Conservation (phyloP, 495 filamentous ascomycete species). For the Hypoxylon cercidicola region DNA sequence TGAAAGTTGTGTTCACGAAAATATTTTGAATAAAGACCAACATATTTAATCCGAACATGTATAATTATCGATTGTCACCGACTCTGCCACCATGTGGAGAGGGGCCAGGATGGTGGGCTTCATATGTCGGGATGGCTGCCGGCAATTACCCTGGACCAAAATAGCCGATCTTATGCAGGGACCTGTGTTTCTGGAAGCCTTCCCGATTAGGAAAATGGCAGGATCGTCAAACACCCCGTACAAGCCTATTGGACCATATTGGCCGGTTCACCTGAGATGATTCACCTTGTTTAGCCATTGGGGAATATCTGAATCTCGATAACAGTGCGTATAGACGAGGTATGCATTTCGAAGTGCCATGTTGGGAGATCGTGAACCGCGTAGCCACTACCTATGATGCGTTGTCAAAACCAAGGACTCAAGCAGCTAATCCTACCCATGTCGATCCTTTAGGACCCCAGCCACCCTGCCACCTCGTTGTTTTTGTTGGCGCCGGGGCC, state of each 20-base stretch:
- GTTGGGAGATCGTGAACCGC: slow-evolving; percentile 15
- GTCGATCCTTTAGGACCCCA: slow-evolving; percentile 24
- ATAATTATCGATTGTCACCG: too few species aligned
- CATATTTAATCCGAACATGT: not conserved
- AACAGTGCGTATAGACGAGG: not conserved
- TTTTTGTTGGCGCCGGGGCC: not conserved
- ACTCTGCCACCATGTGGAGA: slow-evolving; percentile 1
- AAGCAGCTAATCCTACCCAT: slow-evolving; percentile 23
- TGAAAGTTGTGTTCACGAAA: slow-evolving; percentile 12
- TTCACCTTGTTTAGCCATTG: not conserved
- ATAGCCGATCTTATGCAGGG: slow-evolving; percentile 26
- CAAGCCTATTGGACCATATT: not conserved
- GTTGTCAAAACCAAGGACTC: slow-evolving; percentile 33
- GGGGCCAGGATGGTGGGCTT: not conserved
- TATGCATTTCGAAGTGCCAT: slow-evolving; percentile 7
- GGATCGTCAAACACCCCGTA: not conserved
- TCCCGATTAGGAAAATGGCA: slow-evolving; percentile 4
- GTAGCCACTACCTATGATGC: slow-evolving; percentile 16
- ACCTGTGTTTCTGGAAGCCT: slow-evolving; percentile 23
- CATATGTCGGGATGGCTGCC: not conserved
- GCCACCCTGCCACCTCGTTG: slow-evolving; percentile 10
- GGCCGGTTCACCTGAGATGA: not conserved
- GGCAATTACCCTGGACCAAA: slow-evolving; percentile 7
- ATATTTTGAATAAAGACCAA: not conserved
- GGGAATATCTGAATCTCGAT: not conserved